Evolutionary conservation across 768 basidiomycete genomes (phyloP).

Genomic region (Rhizopogon sp.): DNA sequence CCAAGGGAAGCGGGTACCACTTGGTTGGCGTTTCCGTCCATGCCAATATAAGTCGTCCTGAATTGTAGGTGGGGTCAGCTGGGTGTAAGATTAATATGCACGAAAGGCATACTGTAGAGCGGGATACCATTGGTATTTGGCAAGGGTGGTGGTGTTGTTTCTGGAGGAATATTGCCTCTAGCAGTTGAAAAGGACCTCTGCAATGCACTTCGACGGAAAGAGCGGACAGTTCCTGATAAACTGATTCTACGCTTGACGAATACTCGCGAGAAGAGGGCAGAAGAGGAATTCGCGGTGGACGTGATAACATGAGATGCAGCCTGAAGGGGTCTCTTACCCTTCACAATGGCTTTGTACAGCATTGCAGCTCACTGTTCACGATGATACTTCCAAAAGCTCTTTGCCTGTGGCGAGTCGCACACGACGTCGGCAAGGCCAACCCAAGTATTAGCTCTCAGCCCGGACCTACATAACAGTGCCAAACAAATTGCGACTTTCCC

Average conservation of each 20-base stretch:
- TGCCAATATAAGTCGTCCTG: slow-evolving; percentile 65
- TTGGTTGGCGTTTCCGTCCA: slow-evolving; percentile 87
- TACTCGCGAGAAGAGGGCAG: slow-evolving; percentile 24
- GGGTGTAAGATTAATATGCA: not conserved
- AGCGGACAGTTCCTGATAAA: slow-evolving; percentile 26
- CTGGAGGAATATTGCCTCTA: slow-evolving; percentile 22
- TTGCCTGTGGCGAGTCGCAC: too few relatives aligned
- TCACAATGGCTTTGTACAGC: slow-evolving; percentile 27
- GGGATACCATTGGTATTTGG: slow-evolving; percentile 35
- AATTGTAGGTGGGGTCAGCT: slow-evolving; percentile 5
- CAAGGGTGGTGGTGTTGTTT: slow-evolving; percentile 46
- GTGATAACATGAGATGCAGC: slow-evolving; percentile 41
- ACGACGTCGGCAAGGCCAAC: too few relatives aligned
- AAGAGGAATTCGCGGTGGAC: slow-evolving; percentile 28
- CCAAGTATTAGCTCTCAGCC: too few relatives aligned
- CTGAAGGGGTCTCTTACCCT: slow-evolving; percentile 50
- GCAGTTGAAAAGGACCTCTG: slow-evolving; percentile 18
- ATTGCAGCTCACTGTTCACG: slow-evolving; percentile 14
- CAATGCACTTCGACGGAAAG: slow-evolving; percentile 18
- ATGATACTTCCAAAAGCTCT: not conserved
- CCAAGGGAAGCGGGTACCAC: slow-evolving; percentile 93
- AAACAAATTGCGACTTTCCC: too few relatives aligned
- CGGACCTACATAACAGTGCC: too few relatives aligned
- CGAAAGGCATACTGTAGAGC: slow-evolving; percentile 37
- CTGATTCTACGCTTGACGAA: slow-evolving; percentile 28